phyloP scores from a whole-genome alignment of 2,329 filamentous ascomycete genomes.

The Penicillium sp. region DNA sequence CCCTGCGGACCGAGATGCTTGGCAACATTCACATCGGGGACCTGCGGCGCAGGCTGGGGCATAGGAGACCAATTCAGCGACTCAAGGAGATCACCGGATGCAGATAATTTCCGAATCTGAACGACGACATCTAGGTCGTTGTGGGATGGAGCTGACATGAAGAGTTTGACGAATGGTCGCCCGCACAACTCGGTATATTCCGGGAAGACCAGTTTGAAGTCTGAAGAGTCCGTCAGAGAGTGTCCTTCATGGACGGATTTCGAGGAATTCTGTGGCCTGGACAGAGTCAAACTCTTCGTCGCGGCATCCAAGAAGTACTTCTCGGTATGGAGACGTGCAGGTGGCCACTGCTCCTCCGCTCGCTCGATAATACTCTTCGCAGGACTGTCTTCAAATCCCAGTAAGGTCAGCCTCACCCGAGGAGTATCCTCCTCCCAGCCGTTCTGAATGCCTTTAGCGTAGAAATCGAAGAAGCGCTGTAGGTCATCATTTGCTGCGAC shows the following conservation, averaged over 20 bases:
- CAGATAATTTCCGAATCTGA: constrained; percentile 26
- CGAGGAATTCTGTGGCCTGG: not conserved
- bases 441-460: constrained; percentile 12
- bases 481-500: constrained; percentile 24
- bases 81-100: constrained; percentile 15
- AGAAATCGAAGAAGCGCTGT: constrained; percentile 19
- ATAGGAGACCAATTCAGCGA: constrained; percentile 22
- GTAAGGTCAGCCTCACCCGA: not conserved
- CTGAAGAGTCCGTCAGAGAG: constrained; percentile 7
- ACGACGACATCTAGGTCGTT: constrained; percentile 27
- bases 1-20: constrained; percentile 28
- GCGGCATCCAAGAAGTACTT: constrained; percentile 3
- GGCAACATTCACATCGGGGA: constrained; percentile 19
- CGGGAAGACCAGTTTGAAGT: constrained; percentile 14
- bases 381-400: constrained; percentile 1
- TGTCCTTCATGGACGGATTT: constrained; percentile 6
- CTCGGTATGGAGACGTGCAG: not conserved
- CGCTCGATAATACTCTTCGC: constrained; percentile 3
- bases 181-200: constrained; percentile 15
- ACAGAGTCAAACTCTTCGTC: not conserved
- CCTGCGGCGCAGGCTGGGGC: constrained; percentile 11
- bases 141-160: constrained; percentile 20
- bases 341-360: constrained; percentile 6
- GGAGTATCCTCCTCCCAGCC: constrained; percentile 10
- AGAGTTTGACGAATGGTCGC: constrained; percentile 13